Conservation (phyloP, 2,329 filamentous ascomycete species). For the Penicillium freii region DNA sequence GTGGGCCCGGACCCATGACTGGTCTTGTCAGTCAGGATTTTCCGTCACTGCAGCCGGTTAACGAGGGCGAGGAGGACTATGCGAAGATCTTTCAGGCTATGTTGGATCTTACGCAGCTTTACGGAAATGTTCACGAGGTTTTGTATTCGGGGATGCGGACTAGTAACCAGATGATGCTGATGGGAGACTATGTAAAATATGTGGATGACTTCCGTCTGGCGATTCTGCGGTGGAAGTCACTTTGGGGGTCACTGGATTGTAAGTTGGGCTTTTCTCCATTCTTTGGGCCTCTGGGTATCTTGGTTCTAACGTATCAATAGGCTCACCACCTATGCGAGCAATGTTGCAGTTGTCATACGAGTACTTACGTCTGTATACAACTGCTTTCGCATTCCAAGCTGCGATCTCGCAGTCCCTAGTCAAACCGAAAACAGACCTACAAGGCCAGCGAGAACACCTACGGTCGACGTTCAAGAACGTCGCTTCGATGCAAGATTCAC, state of each 20-base stretch:
- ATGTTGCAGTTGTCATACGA: constrained; percentile 69
- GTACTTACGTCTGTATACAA: constrained; percentile 70
- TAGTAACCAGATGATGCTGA: constrained; percentile 67
- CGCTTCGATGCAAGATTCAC: constrained; percentile 60
- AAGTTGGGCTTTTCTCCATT: constrained; percentile 21
- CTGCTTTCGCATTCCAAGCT: constrained; percentile 73
- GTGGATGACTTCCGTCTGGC: constrained; percentile 70
- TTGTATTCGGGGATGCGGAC: constrained; percentile 69
- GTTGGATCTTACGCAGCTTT: constrained; percentile 68
- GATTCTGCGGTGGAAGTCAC: constrained; percentile 68
- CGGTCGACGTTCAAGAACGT: constrained; percentile 53
- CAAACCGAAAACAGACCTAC: constrained; percentile 38
- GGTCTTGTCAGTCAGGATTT: constrained; percentile 66
- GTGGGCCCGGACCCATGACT: constrained; percentile 66
- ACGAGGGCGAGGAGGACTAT: constrained; percentile 63
- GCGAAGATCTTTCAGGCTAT: constrained; percentile 69
- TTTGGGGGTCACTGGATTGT: constrained; percentile 67
- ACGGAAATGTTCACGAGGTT: constrained; percentile 71
- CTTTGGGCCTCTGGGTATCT: neutral
- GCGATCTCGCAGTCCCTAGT: constrained; percentile 56
- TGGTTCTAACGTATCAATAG: constrained; percentile 34
- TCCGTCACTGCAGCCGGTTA: constrained; percentile 60
- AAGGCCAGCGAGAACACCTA: constrained; percentile 41
- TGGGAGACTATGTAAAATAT: constrained; percentile 71
- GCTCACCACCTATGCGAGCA: constrained; percentile 64